A percentile compares a stretch with the other conserved stretches of the same genome.
phyloP scores from a whole-genome alignment of 768 basidiomycete species.

The Rhodotorula kratochvilovae region DNA sequence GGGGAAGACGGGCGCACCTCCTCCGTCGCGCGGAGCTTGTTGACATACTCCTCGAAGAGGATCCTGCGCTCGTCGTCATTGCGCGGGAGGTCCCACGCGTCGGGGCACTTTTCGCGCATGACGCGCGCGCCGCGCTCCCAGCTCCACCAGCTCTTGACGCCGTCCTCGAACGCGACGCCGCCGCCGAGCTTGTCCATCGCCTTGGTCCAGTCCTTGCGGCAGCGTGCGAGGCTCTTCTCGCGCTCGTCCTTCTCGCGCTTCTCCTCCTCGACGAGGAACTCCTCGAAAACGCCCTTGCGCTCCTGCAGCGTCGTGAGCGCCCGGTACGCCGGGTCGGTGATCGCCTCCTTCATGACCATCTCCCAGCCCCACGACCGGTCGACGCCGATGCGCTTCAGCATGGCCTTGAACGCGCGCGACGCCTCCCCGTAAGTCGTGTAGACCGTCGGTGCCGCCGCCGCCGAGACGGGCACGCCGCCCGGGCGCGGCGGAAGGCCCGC shows the following conservation, averaged over 20 bases:
- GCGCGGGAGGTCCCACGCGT: conserved; percentile 66
- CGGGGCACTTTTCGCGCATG: conserved; percentile 66
- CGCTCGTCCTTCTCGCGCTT: conserved; percentile 80
- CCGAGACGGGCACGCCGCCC: conserved; percentile 53
- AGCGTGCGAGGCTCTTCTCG: conserved; percentile 64
- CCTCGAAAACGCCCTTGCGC: conserved; percentile 89
- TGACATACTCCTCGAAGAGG: conserved; percentile 87
- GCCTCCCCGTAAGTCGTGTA: conserved; percentile 82
- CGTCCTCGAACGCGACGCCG: conserved; percentile 69
- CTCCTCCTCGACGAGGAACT: conserved; percentile 75
- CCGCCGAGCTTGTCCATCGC: conserved; percentile 90
- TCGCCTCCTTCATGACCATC: conserved; percentile 93
- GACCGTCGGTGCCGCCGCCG: conserved; percentile 67
- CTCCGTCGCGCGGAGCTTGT: conserved; percentile 79
- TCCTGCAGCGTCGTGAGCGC: conserved; percentile 87
- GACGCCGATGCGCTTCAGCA: conserved; percentile 82
- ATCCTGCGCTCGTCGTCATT: conserved; percentile 77
- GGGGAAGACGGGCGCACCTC: conserved; percentile 57
- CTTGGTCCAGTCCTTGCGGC: conserved; percentile 65
- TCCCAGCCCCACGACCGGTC: conserved; percentile 97
- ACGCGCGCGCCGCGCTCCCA: conserved; percentile 51
- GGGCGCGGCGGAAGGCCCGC: conserved; percentile 24
- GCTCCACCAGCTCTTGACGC: conserved; percentile 52
- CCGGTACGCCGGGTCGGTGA: conserved; percentile 96
- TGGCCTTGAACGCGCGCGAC: conserved; percentile 86